These are phyloP conservation scores for Lecanicillium sp. DNA, from an alignment of 2,329 filamentous ascomycete species.

Conservation along the genomic window DNA sequence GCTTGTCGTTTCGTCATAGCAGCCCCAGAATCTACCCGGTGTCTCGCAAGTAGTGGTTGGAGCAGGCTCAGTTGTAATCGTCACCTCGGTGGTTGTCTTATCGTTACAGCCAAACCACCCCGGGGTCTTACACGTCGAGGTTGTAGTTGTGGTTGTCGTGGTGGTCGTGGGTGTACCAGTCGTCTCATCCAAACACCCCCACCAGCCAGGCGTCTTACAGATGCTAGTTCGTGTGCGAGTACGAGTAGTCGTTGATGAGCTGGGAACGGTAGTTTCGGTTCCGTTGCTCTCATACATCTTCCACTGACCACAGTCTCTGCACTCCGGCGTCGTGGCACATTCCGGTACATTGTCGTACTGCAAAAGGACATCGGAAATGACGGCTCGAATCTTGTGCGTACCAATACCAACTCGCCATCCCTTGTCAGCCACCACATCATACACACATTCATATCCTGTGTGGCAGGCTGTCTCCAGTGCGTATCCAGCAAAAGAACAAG, in stretches of 20 bases:
- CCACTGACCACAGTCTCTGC: constrained; percentile 86
- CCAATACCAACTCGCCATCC: constrained; percentile 88
- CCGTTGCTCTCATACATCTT: constrained; percentile 92
- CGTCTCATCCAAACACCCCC: constrained; percentile 65
- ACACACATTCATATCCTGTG: constrained; percentile 77
- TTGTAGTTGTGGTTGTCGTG: constrained; percentile 38
- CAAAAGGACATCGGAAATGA: constrained; percentile 80
- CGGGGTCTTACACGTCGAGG: constrained; percentile 51
- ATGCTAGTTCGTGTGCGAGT: constrained; percentile 76
- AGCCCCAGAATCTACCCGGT: constrained; percentile 50
- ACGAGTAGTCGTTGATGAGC: constrained; percentile 29
- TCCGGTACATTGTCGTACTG: constrained; percentile 73
- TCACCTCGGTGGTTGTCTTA: constrained; percentile 22
- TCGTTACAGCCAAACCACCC: constrained; percentile 62
- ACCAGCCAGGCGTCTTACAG: constrained; percentile 90
- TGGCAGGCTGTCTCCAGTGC: constrained; percentile 92
- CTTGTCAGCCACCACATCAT: constrained; percentile 85
- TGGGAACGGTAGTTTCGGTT: constrained; percentile 62
- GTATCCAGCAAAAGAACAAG: constrained; percentile 86
- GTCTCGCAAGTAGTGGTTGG: constrained; percentile 21
- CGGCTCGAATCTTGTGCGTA: constrained; percentile 81
- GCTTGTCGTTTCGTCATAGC: constrained; percentile 34
- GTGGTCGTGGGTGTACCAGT: constrained; percentile 38
- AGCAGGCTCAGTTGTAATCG: constrained; percentile 19
- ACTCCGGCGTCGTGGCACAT: constrained; percentile 69